These are phyloP conservation scores for Globisporangium apiculatum DNA, from an alignment of 352 stramenopile genomes.

Conservation along the genomic window DNA sequence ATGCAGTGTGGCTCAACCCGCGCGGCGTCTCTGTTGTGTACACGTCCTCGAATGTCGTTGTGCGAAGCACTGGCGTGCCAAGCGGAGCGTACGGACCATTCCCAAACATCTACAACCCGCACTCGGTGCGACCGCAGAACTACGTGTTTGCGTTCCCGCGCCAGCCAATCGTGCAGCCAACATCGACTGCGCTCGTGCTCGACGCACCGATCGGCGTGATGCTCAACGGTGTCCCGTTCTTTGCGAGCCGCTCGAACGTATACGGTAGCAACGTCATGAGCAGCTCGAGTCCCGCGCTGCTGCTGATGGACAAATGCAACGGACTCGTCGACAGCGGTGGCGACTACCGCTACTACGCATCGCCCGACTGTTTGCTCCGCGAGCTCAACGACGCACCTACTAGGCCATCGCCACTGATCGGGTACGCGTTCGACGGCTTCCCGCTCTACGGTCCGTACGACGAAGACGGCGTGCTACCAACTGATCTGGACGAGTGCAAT, in stretches of 20 bases:
- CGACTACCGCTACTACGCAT: slow-evolving; percentile 70
- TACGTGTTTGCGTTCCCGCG: slow-evolving; percentile 62
- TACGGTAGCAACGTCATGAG: slow-evolving; percentile 41
- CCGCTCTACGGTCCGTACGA: slow-evolving; percentile 58
- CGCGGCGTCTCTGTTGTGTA: slow-evolving; percentile 36
- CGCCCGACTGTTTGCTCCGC: slow-evolving; percentile 53
- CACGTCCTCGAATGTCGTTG: slow-evolving; percentile 40
- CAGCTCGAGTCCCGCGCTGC: slow-evolving; percentile 24
- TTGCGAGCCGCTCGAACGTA: slow-evolving; percentile 23
- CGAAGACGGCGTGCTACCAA: slow-evolving; percentile 35
- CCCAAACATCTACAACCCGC: slow-evolving; percentile 55
- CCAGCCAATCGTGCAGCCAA: slow-evolving; percentile 20
- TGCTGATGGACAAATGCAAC: slow-evolving; percentile 65
- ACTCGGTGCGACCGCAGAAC: slow-evolving; percentile 38
- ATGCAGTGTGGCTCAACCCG: slow-evolving; percentile 45
- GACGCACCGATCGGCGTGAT: slow-evolving; percentile 58
- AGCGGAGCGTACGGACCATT: slow-evolving; percentile 46
- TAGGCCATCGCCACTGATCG: slow-evolving; percentile 47
- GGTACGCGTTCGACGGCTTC: slow-evolving; percentile 72
- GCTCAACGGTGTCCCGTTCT: slow-evolving; percentile 70
- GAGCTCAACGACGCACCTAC: slow-evolving; percentile 22
- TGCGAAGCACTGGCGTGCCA: slow-evolving; percentile 54
- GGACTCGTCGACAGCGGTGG: slow-evolving; percentile 50
- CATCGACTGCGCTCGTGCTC: slow-evolving; percentile 21
- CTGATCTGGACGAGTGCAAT: slow-evolving; percentile 61